Percentiles rank a stretch among this genome's conserved stretches.
These are phyloP conservation scores for Citrus sinensis DNA, from an alignment of 345 rosid genomes.

Conservation along the genomic window DVS_A1.0 CM039162.1:11465501-11466000, in stretches of 20 bases:
- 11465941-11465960: no score
- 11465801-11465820: not conserved
- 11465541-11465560: not conserved
- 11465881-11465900: not conserved
- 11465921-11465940: no score
- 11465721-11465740: not conserved
- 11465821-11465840: not conserved
- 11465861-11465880: not conserved
- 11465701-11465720: slow-evolving; percentile 12
- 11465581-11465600: slow-evolving; percentile 25
- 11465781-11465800: not conserved
- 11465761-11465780: slow-evolving; percentile 9
- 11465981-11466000: no score
- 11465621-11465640: slow-evolving; percentile 1
- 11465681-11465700: not conserved
- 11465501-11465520: not conserved
- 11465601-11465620: slow-evolving; percentile 21
- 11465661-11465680: slow-evolving; percentile 3
- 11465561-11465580: not conserved
- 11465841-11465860: not conserved
- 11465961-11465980: no score
- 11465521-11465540: not conserved
- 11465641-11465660: not conserved
- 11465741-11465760: slow-evolving; percentile 14
- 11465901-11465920: not conserved